These are phyloP conservation scores for Pleurotus eryngii DNA, from an alignment of 768 basidiomycete species.

Conservation along the genomic window DNA sequence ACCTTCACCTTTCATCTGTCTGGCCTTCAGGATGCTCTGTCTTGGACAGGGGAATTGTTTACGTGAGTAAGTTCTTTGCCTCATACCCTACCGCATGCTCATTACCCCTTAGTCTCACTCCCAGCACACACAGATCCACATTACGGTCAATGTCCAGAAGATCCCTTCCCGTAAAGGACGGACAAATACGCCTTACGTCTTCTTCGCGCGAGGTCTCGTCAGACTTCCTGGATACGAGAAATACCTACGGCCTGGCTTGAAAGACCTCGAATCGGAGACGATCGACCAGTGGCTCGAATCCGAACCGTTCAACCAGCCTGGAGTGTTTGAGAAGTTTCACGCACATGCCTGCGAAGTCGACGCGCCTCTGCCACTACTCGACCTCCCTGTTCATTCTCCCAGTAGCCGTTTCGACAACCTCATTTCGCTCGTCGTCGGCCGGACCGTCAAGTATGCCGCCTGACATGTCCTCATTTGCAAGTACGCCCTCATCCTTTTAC, in stretches of 20 bases:
- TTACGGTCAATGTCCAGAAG: slow-evolving; percentile 54
- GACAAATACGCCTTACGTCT: slow-evolving; percentile 62
- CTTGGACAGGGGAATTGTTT: slow-evolving; percentile 48
- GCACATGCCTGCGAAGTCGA: background rate
- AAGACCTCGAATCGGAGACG: background rate
- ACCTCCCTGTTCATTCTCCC: background rate
- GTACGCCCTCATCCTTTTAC: too few relatives aligned
- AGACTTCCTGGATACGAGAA: slow-evolving; percentile 20
- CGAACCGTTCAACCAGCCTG: background rate
- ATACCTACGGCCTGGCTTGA: background rate
- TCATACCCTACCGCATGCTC: background rate
- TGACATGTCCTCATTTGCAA: too few relatives aligned
- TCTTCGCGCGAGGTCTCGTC: slow-evolving; percentile 47
- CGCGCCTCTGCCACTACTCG: background rate
- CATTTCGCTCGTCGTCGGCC: too few relatives aligned
- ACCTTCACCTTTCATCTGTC: slow-evolving; percentile 53
- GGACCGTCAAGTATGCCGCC: too few relatives aligned
- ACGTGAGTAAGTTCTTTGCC: slow-evolving; percentile 41
- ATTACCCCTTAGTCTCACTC: slow-evolving; percentile 46
- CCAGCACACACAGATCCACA: slow-evolving; percentile 51
- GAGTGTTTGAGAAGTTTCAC: background rate
- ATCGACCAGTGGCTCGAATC: background rate
- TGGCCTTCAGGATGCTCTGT: slow-evolving; percentile 49
- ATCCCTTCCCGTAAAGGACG: slow-evolving; percentile 52
- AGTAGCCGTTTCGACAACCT: too few relatives aligned